Percentiles rank a stretch among this genome's conserved stretches.
These are phyloP conservation scores for Tephrocybe sp. DNA, from an alignment of 768 basidiomycete genomes.

Conservation along the genomic window DNA sequence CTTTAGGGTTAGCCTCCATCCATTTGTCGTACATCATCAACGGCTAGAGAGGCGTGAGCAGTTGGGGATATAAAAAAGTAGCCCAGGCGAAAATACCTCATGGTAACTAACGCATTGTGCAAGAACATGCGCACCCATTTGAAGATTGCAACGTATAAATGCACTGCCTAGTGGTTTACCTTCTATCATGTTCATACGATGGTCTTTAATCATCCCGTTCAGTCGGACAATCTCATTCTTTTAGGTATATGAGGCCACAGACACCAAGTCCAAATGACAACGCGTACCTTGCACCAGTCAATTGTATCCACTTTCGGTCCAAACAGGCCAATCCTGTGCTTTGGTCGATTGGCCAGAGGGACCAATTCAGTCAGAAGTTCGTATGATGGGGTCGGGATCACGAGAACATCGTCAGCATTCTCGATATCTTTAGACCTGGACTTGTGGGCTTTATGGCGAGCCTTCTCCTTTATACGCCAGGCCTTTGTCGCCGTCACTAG, in stretches of 20 bases:
- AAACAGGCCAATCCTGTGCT: slow-evolving; percentile 47
- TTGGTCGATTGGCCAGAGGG: slow-evolving; percentile 48
- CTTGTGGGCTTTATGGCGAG: slow-evolving; percentile 31
- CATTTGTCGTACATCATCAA: slow-evolving; percentile 59
- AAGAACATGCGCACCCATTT: slow-evolving; percentile 74
- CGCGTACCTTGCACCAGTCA: slow-evolving; percentile 54
- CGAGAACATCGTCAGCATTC: slow-evolving; percentile 7
- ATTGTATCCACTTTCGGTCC: slow-evolving; percentile 70
- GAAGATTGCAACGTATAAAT: slow-evolving; percentile 70
- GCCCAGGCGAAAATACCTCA: slow-evolving; percentile 31
- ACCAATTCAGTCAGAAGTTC: slow-evolving; percentile 54
- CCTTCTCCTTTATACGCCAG: slow-evolving; percentile 39
- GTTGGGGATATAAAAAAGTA: neutral
- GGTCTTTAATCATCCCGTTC: slow-evolving; percentile 43
- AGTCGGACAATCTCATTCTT: slow-evolving; percentile 49
- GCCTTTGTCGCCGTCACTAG: slow-evolving; percentile 37
- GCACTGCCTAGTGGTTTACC: slow-evolving; percentile 52
- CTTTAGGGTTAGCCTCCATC: slow-evolving; percentile 54
- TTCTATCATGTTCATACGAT: slow-evolving; percentile 33
- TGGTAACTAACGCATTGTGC: slow-evolving; percentile 60
- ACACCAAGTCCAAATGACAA: neutral
- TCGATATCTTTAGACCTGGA: slow-evolving; percentile 30
- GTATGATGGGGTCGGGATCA: slow-evolving; percentile 24
- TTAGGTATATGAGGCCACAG: neutral
- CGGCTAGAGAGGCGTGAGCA: slow-evolving; percentile 32